Evolutionary conservation across 2,329 filamentous ascomycete species (phyloP), one percentile per base, ranked within the genome.

Genomic region (Hymenotorrendiella dingleyae): DNA sequence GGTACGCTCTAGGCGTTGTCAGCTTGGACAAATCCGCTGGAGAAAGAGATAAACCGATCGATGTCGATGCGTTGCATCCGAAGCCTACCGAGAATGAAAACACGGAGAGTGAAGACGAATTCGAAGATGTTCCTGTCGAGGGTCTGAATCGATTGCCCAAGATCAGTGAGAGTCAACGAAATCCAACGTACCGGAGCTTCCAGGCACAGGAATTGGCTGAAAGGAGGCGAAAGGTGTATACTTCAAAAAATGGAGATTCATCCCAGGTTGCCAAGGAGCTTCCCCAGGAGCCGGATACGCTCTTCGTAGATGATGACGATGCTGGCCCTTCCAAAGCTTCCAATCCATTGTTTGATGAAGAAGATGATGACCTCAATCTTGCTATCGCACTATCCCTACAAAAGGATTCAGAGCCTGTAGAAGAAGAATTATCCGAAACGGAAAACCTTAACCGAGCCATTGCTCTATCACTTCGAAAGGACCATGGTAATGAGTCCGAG

Each of bases 1-100:
- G 93, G 4, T 98, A 90, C 89, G 91, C 91, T 0, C 68, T 98
- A 5, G 93, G 93, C 40, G 93, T 98, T 20, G 90, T 98, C 17
- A 89, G 84, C 48, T 87, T 82, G 48, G 84, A 87, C 46, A 94
- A 86, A 51, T 79, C 93, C 38, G 75, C 82, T 32, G 89, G 87
- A 3, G 76, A 86, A 49, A 78, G 80, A 21, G 83, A 90, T 49
- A 94, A 89, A 61, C 91, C 93, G 0, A 97, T 98, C 47, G 89
- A 97, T 60, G 78, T 98, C 14, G 93, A 98, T 60, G 77, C 69
- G 41, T 72, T 76, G 55, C 70, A 72, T 43, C 74, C 78, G 20
- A 73, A 77, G 38, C 69, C 72, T 1, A 73, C 76, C 47, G 68
- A 76, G 2, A 71, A 73, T 1, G 70, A 78, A 1, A 71, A 79